Base-by-base conservation (phyloP, 2,329 filamentous ascomycete species). In the Hortaea werneckii region DNA sequence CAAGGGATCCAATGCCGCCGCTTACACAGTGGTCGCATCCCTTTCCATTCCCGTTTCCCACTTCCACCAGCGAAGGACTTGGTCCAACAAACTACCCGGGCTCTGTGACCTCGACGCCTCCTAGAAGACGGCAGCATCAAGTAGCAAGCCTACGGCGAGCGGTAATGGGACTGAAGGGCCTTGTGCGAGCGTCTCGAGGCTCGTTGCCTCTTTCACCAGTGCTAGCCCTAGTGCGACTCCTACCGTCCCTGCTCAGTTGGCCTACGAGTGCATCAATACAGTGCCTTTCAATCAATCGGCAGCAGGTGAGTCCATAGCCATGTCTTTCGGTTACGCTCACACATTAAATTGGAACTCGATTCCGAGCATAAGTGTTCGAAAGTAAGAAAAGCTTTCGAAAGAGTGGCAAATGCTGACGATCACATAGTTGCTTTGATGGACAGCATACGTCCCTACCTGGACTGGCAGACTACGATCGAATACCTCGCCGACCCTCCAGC, bases 261-360 rank as follows among this genome's bases (percentile, higher is more conserved):
- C 69, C 3, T 71, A 69, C 49, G 65, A 72, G 4, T 73, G 70
- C 50, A 61, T 72, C 10, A 69, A 63, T 13, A 67, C 63, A 12
- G 65, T 71, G 5, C 69, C 70, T 2, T 66, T 72, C 54, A 72
- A 72, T 52, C 62, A 65, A 43, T 64, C 60, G 20, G 61, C 59
- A 6, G 58, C 55, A 45, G 49, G 52, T 51, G 39, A 29, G 50
- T 42, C 30, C 10, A 20, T 20, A 4, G 20, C 32, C 3, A 12
- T 9, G 6, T 11, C 28, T 26, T 12, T 20, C 13, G 13, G 29
- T 13, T 6, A 5, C 29, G 20, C 4, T 37, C 9, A 11, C 34
- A 43, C 13, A 13, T n/a, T 20, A 6, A 13, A 40, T 34, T 12
- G 5, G 13, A 10, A 40, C n/a, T 26, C 4, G 20, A 20, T 20